phyloP scores from a whole-genome alignment of 148 eudicot species.

The Amaranthus palmeri region DNA sequence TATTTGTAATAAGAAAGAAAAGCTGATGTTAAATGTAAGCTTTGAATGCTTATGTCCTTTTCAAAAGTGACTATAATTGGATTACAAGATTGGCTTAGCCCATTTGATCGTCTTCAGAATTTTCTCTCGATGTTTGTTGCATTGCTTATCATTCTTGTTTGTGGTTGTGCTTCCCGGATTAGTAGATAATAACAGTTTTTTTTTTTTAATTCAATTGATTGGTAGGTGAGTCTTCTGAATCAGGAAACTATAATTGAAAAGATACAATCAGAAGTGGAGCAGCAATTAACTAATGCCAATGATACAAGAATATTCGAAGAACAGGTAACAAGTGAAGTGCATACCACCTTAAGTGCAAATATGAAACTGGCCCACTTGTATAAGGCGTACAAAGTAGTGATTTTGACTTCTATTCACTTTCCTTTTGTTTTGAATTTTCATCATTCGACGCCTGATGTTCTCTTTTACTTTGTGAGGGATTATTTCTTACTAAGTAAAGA shows the following conservation, averaged over 20 bases:
- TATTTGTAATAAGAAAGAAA: neutral
- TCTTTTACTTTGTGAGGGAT: neutral
- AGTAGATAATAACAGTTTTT: neutral
- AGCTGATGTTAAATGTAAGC: neutral
- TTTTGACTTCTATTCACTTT: constrained; percentile 2
- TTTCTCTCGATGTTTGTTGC: neutral
- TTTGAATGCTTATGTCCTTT: neutral
- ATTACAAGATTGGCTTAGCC: neutral
- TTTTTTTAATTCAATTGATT: constrained; percentile 9
- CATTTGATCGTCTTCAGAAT: constrained; percentile 8
- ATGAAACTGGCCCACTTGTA: neutral
- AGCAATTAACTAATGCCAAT: constrained; percentile 69
- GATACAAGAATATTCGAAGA: constrained; percentile 81
- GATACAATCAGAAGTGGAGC: constrained; percentile 79
- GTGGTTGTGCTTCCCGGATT: constrained; percentile 1
- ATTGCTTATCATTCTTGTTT: constrained; percentile 7
- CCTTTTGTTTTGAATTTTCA: constrained; percentile 1
- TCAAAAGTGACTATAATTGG: neutral
- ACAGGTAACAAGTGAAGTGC: constrained; percentile 46
- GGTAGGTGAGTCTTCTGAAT: constrained; percentile 94
- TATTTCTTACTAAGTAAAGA: neutral
- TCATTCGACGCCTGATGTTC: neutral
- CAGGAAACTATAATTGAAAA: constrained; percentile 90
- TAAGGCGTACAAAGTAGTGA: neutral
- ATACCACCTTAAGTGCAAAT: neutral